Percentiles rank a stretch among this genome's conserved stretches.
phyloP scores from a whole-genome alignment of 176 grass and related monocot species.

The Aegilops longissima region DNA sequence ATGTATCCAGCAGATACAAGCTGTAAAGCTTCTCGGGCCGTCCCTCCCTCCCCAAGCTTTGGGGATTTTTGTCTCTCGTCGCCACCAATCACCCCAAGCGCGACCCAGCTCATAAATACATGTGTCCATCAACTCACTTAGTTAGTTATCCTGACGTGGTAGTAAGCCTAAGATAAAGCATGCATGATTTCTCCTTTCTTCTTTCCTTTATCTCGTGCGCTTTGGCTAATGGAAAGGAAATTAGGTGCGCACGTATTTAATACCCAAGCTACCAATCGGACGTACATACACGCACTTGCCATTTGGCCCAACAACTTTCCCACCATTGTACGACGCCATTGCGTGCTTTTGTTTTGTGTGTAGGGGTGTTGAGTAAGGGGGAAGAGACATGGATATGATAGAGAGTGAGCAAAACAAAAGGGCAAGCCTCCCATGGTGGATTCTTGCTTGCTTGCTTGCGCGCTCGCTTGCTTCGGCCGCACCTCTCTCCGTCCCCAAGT shows the following conservation, averaged over 20 bases:
- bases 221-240: slow-evolving; percentile 7
- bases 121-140: slow-evolving; percentile 2
- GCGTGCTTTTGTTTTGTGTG: slow-evolving; percentile 21
- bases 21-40: slow-evolving; percentile 21
- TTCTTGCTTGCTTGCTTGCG: slow-evolving; percentile 72
- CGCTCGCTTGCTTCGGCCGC: slow-evolving; percentile 61
- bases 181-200: not conserved
- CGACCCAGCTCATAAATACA: not conserved
- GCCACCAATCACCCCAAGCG: not conserved
- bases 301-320: slow-evolving; percentile 30
- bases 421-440: slow-evolving; percentile 23
- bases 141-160: not conserved
- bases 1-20: slow-evolving; percentile 27
- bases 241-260: not conserved
- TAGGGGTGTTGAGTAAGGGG: slow-evolving; percentile 49
- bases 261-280: not conserved
- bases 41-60: slow-evolving; percentile 2
- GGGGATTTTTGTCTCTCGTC: slow-evolving; percentile 34
- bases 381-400: slow-evolving; percentile 49
- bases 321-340: slow-evolving; percentile 36
- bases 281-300: not conserved
- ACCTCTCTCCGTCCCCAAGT: slow-evolving; percentile 86
- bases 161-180: not conserved
- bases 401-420: slow-evolving; percentile 25
- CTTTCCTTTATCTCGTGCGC: not conserved